Base-by-base conservation (phyloP, 371 early-diverging fungal genomes). In the Caulochytrium protostelioides region DNA sequence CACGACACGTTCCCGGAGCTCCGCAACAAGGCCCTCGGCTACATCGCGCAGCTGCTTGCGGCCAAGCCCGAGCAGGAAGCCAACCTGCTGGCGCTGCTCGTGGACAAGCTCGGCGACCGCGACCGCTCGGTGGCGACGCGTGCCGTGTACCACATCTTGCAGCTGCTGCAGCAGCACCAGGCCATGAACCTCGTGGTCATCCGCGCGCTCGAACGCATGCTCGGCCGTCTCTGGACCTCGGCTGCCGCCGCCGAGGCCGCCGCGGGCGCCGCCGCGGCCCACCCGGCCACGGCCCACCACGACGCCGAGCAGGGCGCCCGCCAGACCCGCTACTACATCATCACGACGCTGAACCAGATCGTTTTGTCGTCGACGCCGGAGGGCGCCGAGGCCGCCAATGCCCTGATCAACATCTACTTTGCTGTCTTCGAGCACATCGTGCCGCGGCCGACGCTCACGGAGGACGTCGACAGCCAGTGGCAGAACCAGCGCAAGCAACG, bases 11-110 rank as follows among this genome's bases (percentile, higher is more conserved):
- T 91, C 15, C 57, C 65, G 29, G 73, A 81, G 41, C 74, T 86
- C 18, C 75, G 80, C 36, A 70, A 71, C 45, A 76, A 69, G 43
- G 73, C 74, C 61, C 55, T 90, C 3, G 49, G 53, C 6, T 70
- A 66, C 53, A 66, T 87, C 30, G 55, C 63, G 34, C 78, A 79
- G 43, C 57, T 94, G 24, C 56, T 91, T 37, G 52, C 60, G 27
- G 55, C 70, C 17, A 89, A 87, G 49, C 85, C 92, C 6, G 95
- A 94, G 55, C 86, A 91, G 56, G 95, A 94, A 46, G 77, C 79
- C 34, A 90, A 86, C 42, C 60, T 94, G 38, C 64, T 94, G 28
- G 67, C 76, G 23, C 47, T 94, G 34, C 64, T 94, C 16, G 76
- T 85, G 40, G 89, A 86, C 73, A 94, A 91, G 50, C 55, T 94